Conservation (phyloP, 108 stramenopile genomes). For the Seminavis robusta region DNA sequence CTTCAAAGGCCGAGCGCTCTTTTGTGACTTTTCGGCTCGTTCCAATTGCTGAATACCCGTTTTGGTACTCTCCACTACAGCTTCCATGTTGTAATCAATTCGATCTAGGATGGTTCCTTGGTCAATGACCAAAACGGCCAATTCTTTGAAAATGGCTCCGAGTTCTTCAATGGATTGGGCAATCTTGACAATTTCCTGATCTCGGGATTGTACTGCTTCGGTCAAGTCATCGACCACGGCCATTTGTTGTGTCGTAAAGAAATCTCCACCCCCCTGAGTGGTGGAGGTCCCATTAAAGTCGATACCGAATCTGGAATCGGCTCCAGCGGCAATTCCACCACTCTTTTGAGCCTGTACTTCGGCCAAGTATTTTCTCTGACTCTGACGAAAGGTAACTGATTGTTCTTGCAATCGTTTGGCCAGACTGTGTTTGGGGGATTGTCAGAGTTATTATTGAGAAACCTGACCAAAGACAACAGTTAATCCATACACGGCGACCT, state of each 20-base stretch:
- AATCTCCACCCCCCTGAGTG: slow-evolving; percentile 43
- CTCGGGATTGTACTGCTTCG: slow-evolving; percentile 77
- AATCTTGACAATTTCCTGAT: slow-evolving; percentile 92
- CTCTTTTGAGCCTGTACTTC: slow-evolving; percentile 91
- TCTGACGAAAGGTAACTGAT: slow-evolving; percentile 84
- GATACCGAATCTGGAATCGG: slow-evolving; percentile 70
- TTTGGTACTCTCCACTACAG: slow-evolving; percentile 97
- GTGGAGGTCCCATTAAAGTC: slow-evolving; percentile 58
- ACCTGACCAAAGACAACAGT: background rate
- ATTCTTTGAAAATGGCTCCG: slow-evolving; percentile 97
- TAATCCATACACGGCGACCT: background rate
- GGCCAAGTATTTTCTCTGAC: slow-evolving; percentile 93
- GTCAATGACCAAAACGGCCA: slow-evolving; percentile 99
- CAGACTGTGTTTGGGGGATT: slow-evolving; percentile 36
- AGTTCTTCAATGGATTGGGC: slow-evolving; percentile 97
- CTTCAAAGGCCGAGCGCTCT: slow-evolving; percentile 93
- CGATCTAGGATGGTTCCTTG: slow-evolving; percentile 99
- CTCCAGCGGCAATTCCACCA: slow-evolving; percentile 50
- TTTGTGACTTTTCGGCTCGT: slow-evolving; percentile 95
- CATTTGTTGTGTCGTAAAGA: slow-evolving; percentile 74
- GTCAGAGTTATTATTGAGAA: background rate
- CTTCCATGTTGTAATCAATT: slow-evolving; percentile 99
- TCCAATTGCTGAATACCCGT: slow-evolving; percentile 96
- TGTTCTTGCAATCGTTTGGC: slow-evolving; percentile 94
- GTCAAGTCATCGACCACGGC: slow-evolving; percentile 83